Conservation (phyloP, 2,329 filamentous ascomycete species). For the Stenocarpella maydis region DNA sequence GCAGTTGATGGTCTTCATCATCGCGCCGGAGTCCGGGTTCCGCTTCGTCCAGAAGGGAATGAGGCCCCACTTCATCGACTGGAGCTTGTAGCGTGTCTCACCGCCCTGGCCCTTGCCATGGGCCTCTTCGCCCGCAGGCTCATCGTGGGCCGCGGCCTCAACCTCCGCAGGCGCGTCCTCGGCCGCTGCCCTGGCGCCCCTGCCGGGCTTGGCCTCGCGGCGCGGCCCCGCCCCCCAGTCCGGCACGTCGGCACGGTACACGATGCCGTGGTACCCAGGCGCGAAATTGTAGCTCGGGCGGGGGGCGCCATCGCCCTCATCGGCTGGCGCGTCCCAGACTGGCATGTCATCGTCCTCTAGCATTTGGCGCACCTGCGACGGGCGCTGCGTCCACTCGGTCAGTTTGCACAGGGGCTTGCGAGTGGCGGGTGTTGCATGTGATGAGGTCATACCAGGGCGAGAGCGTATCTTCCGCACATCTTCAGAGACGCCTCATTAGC, state of each 20-base stretch:
- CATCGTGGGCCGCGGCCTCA: slow-evolving; percentile 22
- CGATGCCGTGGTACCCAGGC: slow-evolving; percentile 83
- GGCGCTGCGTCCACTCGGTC: slow-evolving; percentile 61
- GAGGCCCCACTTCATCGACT: slow-evolving; percentile 96
- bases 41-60: slow-evolving; percentile 93
- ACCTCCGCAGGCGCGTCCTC: slow-evolving; percentile 4
- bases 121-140: not conserved
- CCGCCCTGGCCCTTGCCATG: not conserved
- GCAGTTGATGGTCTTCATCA: slow-evolving; percentile 94
- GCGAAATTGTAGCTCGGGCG: slow-evolving; percentile 92
- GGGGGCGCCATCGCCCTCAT: slow-evolving; percentile 67
- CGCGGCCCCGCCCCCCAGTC: slow-evolving; percentile 63
- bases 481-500: not conserved
- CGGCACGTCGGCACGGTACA: slow-evolving; percentile 80
- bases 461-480: slow-evolving; percentile 50
- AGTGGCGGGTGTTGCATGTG: not conserved
- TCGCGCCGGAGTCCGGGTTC: slow-evolving; percentile 76
- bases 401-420: not conserved
- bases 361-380: slow-evolving; percentile 77
- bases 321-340: slow-evolving; percentile 74
- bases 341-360: slow-evolving; percentile 79
- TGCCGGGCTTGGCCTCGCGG: slow-evolving; percentile 39
- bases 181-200: slow-evolving; percentile 36
- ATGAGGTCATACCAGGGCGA: slow-evolving; percentile 44
- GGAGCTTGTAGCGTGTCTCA: slow-evolving; percentile 76